Conservation (phyloP, 1,284 basidiomycete species). For the Cryptococcus sp. region DNA sequence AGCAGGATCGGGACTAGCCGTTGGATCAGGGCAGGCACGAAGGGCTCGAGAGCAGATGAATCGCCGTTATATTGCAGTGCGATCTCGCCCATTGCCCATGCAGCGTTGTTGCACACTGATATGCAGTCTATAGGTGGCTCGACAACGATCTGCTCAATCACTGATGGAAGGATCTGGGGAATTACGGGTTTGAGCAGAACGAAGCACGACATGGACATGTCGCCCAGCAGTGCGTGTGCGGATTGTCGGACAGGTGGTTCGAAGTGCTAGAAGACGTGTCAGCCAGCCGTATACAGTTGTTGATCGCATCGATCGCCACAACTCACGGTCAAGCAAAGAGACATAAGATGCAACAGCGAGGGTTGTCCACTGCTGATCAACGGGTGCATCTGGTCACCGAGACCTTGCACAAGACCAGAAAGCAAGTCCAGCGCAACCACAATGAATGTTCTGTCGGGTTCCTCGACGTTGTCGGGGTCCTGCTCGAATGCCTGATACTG, state of each 20-base stretch:
- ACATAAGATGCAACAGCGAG: slow-evolving; percentile 74
- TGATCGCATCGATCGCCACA: not conserved
- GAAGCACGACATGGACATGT: slow-evolving; percentile 91
- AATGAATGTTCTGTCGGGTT: slow-evolving; percentile 92
- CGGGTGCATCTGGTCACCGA: slow-evolving; percentile 73
- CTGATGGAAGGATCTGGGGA: slow-evolving; percentile 82
- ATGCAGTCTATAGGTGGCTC: slow-evolving; percentile 79
- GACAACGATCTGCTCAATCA: slow-evolving; percentile 81
- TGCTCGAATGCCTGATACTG: slow-evolving; percentile 66
- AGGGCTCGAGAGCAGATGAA: slow-evolving; percentile 67
- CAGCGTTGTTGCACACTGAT: slow-evolving; percentile 99
- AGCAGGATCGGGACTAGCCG: slow-evolving; percentile 90
- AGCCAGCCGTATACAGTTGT: slow-evolving; percentile 2
- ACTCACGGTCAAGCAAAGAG: slow-evolving; percentile 73
- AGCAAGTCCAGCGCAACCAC: slow-evolving; percentile 95
- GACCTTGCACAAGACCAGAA: slow-evolving; percentile 92
- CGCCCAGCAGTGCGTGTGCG: slow-evolving; percentile 94
- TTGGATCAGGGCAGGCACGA: slow-evolving; percentile 81
- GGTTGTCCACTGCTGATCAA: slow-evolving; percentile 71
- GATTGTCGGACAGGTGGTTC: slow-evolving; percentile 95
- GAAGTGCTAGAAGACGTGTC: slow-evolving; percentile 61
- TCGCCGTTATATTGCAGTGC: slow-evolving; percentile 71
- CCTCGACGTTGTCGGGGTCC: slow-evolving; percentile 76
- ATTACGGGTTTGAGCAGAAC: slow-evolving; percentile 79
- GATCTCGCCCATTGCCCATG: slow-evolving; percentile 98